Evolutionary conservation across 2,329 filamentous ascomycete species (phyloP).

Genomic region (Penicillium sclerotigenum): DNA sequence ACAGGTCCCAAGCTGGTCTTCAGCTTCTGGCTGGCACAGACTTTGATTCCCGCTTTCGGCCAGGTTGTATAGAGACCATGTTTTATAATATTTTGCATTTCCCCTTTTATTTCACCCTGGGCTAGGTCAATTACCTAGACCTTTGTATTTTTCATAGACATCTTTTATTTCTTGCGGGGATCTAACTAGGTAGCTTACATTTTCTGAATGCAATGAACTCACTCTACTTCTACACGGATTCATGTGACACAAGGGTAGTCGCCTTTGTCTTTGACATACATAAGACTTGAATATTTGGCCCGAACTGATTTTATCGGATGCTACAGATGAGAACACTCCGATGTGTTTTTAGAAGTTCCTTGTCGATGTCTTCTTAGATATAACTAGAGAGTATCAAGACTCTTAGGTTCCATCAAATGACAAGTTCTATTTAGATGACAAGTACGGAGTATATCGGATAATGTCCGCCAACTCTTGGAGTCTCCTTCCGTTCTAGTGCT

Average conservation of each 20-base stretch:
- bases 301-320: too few relatives aligned
- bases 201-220: conserved; percentile 10
- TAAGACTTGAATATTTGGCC: too few relatives aligned
- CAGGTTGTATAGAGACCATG: conserved; percentile 53
- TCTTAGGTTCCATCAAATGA: background rate
- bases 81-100: conserved; percentile 20
- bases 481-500: too few relatives aligned
- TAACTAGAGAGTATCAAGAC: too few relatives aligned
- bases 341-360: too few relatives aligned
- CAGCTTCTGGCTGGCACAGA: conserved; percentile 99
- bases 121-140: background rate
- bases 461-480: too few relatives aligned
- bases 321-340: too few relatives aligned
- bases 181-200: conserved; percentile 5
- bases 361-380: too few relatives aligned
- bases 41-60: conserved; percentile 89
- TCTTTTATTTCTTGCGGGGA: conserved; percentile 10
- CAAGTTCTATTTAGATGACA: background rate
- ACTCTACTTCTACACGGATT: background rate
- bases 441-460: too few relatives aligned
- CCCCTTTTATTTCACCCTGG: conserved; percentile 10
- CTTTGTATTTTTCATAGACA: conserved; percentile 16
- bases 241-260: background rate
- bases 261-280: too few relatives aligned
- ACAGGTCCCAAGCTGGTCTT: conserved; percentile 98